Evolutionary conservation across 2,329 filamentous ascomycete genomes (phyloP).

Genomic region (Colletotrichum sp.): DNA sequence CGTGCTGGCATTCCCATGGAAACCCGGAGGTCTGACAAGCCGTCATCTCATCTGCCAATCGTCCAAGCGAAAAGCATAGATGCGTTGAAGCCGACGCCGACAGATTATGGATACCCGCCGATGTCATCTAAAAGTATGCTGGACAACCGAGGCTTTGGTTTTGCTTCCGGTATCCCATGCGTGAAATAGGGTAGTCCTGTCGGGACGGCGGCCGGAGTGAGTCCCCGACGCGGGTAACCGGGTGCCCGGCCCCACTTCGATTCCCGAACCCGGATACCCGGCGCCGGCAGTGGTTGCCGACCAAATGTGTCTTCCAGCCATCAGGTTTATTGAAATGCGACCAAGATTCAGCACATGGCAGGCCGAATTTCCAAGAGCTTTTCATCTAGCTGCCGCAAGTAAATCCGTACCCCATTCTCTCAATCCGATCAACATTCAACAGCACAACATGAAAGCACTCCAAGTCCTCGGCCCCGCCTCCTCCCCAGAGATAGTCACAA

Average conservation of each 20-base stretch:
- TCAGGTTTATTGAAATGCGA: too few relatives aligned
- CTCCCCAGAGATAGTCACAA: conserved; percentile 23
- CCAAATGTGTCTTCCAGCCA: too few relatives aligned
- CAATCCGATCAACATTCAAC: neutral
- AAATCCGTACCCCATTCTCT: neutral
- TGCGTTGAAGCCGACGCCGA: neutral
- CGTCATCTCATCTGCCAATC: neutral
- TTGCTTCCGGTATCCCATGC: rapidly evolving
- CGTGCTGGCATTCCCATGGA: rapidly evolving
- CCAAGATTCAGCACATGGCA: too few relatives aligned
- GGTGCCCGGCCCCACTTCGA: neutral
- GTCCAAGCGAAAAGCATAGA: neutral
- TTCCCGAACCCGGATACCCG: neutral
- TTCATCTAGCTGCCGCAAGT: too few relatives aligned
- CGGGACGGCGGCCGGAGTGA: rapidly evolving
- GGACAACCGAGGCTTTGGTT: neutral
- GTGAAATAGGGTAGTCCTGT: rapidly evolving
- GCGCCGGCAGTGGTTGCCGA: too few relatives aligned
- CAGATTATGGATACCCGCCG: neutral
- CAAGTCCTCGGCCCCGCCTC: conserved; percentile 31
- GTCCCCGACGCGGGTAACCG: neutral
- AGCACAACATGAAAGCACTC: conserved; percentile 35
- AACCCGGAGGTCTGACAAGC: neutral
- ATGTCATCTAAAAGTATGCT: neutral
- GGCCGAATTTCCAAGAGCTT: too few relatives aligned